Evolutionary conservation across 805 yeast species (phyloP), one percentile per base, ranked within the genome.

Genomic region (Lipomyces yamadae): DNA sequence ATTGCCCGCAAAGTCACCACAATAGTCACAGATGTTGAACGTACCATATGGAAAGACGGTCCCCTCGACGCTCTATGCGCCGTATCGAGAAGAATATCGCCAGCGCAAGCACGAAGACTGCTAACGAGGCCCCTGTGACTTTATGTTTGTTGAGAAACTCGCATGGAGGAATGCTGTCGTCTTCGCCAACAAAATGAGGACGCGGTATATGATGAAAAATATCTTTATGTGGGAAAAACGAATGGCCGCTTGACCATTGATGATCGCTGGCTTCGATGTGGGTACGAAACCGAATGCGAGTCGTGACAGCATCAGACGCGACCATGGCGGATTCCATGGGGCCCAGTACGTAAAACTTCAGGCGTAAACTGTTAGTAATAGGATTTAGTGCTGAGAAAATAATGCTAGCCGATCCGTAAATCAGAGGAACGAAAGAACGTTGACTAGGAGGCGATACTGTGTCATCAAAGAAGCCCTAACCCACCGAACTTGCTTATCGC

Each of bases 1-100:
- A 3, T n/a, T 15, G 15, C 24, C 24, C n/a, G 48, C 6, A n/a
- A 15, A 42, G 48, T 11, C 15, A n/a, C 7, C 18, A 24, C 8
- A 13, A 37, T 37, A 37, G 8, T 48, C 53, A 48, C 50, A 24
- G 59, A 62, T n/a, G 58, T 35, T 24, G 45, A 33, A 34, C 42
- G 39, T 35, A 59, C 60, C 34, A 60, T 35, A 4, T 35, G 30
- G 45, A 29, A 30, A 13, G 56, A n/a, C 58, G 53, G 37, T 60
- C 56, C 18, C 60, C 50, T 7, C 53, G 62, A 24, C 62, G 56
- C 32, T 39, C 48, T 6, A 39, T 24, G 4, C 55, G 37, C 13
- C 53, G 53, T 29, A 48, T 18, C n/a, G 48, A 48, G 56, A 58
- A 24, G 45, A 48, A 32, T 42, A 33, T 30, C 5, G 42, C 13